phyloP scores from a whole-genome alignment of 2,329 filamentous ascomycete genomes.

The Cordyceps tenuipes region DNA sequence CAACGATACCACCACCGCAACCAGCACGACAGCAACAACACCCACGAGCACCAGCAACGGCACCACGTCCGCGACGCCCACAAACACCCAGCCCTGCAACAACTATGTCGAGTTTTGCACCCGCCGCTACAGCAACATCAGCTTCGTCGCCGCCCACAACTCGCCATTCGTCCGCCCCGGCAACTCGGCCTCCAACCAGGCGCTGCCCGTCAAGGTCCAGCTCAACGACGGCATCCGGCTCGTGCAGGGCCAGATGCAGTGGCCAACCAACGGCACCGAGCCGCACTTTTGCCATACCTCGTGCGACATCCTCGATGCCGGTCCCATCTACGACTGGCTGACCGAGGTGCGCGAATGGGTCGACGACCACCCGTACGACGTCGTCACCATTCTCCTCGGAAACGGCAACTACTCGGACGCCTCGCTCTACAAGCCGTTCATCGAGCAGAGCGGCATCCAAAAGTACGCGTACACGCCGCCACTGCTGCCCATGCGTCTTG shows the following conservation, averaged over 20 bases:
- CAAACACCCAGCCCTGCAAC: constrained; percentile 75
- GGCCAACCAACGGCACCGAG: constrained; percentile 37
- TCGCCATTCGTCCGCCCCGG: constrained; percentile 65
- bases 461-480: constrained; percentile 67
- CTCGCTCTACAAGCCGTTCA: constrained; percentile 56
- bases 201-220: constrained; percentile 57
- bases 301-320: constrained; percentile 74
- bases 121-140: constrained; percentile 74
- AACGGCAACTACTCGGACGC: constrained; percentile 68
- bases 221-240: constrained; percentile 68
- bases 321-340: constrained; percentile 69
- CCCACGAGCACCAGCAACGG: constrained; percentile 20
- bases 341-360: constrained; percentile 65
- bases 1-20: constrained; percentile 23
- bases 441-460: constrained; percentile 63
- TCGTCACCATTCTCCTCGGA: constrained; percentile 77
- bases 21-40: constrained; percentile 24
- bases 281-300: constrained; percentile 78
- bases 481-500: constrained; percentile 58
- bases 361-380: constrained; percentile 68
- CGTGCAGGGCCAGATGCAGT: constrained; percentile 56
- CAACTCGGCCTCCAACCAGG: constrained; percentile 71
- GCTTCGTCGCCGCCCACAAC: constrained; percentile 71
- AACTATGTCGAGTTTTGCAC: constrained; percentile 67
- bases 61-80: constrained; percentile 34